Evolutionary conservation across 169 alveolate species (phyloP).

Genomic region (Cryptosporidium bovis): DNA sequence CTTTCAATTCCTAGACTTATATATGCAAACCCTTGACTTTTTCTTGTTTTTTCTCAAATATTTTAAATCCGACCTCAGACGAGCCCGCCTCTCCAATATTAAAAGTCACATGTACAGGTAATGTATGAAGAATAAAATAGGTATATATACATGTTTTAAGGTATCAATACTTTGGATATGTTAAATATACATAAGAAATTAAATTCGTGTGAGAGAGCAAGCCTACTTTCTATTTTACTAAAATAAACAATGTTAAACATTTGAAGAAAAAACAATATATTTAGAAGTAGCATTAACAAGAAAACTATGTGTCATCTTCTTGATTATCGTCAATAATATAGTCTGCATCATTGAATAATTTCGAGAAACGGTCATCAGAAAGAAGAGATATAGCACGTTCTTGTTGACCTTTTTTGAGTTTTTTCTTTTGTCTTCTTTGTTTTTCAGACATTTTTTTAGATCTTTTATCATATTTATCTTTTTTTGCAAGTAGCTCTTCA

Average conservation of each 20-base stretch:
- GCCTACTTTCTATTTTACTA: neutral
- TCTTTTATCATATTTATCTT: neutral
- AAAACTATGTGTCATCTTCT: constrained; percentile 61
- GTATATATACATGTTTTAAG: too few species aligned
- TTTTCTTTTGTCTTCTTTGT: constrained; percentile 49
- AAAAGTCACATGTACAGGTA: too few species aligned
- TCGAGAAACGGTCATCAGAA: constrained; percentile 86
- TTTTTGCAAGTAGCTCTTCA: neutral
- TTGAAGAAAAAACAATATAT: neutral
- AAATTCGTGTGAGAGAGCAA: too few species aligned
- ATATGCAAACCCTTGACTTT: too few species aligned
- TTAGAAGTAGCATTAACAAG: neutral
- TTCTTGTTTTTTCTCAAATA: too few species aligned
- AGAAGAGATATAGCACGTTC: constrained; percentile 77
- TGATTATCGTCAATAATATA: constrained; percentile 85
- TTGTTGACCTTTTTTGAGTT: constrained; percentile 74
- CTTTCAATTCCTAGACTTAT: neutral
- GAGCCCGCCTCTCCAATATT: too few species aligned
- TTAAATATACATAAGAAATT: too few species aligned
- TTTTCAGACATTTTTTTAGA: constrained; percentile 11
- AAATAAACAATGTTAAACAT: neutral
- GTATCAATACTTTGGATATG: too few species aligned
- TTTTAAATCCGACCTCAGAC: too few species aligned
- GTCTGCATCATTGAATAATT: constrained; percentile 84
- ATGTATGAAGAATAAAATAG: too few species aligned